Base-by-base conservation (phyloP, 1,284 basidiomycete genomes). In the Exobasidium cylindrosporum region DNA sequence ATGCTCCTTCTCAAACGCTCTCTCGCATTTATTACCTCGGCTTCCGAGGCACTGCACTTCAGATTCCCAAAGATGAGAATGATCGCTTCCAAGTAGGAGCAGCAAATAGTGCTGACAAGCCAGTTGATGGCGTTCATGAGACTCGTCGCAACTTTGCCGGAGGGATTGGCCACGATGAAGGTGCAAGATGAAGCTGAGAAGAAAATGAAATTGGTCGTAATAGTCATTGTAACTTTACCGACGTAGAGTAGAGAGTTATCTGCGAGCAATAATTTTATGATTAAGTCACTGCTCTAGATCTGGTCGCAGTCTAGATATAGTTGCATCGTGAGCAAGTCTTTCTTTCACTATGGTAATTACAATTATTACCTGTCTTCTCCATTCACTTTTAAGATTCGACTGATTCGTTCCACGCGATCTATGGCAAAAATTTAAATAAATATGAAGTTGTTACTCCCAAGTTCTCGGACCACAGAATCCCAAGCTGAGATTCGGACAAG, bases 11-110 rank as follows among this genome's bases (percentile, higher is more conserved):
- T 60, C 62, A 52, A 43, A 56, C 58, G 0, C 62, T 70, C 28
- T 74, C 73, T 7, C 65, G 70, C 43, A 63, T 77, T 61, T 78
- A 70, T 67, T 78, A 74, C 45, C 68, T 78, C 53, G 75, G 75
- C 30, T 76, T 78, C 62, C 57, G 73, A 11, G 77, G 77, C 29
- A 72, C 68, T 3, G 72, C 76, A 1, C 68, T 73, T 24, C 63
- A 70, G 7, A 64, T 72, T 35, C 67, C 66, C 44, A 61, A 65
- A 40, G 72, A 72, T 21, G 61, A 65, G 1, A 60, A 61, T 24
- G 63, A 69, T 44, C 61, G 65, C 29, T 63, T 74, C 57, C 67
- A 77, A 43, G 69, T 77, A 14, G 66, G 65, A 21, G 76, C 75
- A 13, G 74, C 69, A 29, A 75, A 74, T 32, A 60, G 70, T 0